Base-by-base conservation (phyloP, 2,329 filamentous ascomycete species). In the Phoma sp. region DNA sequence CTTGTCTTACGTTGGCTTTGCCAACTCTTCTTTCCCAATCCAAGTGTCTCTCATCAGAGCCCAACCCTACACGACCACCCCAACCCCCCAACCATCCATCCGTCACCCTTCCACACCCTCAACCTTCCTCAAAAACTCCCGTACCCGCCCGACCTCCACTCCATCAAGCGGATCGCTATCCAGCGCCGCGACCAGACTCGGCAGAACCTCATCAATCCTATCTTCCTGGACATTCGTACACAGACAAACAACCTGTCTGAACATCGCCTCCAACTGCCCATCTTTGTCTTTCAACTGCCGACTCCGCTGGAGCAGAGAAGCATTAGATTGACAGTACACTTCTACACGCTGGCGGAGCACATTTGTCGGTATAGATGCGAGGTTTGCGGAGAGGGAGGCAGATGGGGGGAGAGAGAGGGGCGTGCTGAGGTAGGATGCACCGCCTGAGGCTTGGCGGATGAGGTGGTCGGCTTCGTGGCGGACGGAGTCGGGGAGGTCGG, bases 261-360 rank as follows among this genome's bases (percentile, higher is more conserved):
- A 97, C 75, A 95, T 92, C 61, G 89, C 82, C 68, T 96, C 93
- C 3, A 96, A 82, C 47, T 96, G 92, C 4, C 87, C 88, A 64
- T 91, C 93, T 55, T 90, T 87, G 25, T 88, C 87, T 71, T 91
- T 88, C 7, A 99, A 82, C 5, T 84, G 84, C 15, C 84, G 83
- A 2, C 92, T 87, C 63, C 89, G 85, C 43, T 85, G 84, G 47
- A 85, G 80, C 11, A 95, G 85, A 15, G 83, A 80, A 34, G 83
- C 81, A 37, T 92, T 91, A 39, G 92, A 87, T 11, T 80, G 78
- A 50, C 84, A 82, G 56, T 96, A 89, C 3, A 90, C 90, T 33
- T 85, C 83, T 17, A 92, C 79, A 6, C 89, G 82, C 28, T 90
- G 87, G 23, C 84, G 83, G 23, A 98, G 78, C 2, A 67, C 63